Evolutionary conservation across 352 stramenopile genomes (phyloP), one percentile per base, ranked within the genome.

Genomic region (Phytophthora vignae): DNA sequence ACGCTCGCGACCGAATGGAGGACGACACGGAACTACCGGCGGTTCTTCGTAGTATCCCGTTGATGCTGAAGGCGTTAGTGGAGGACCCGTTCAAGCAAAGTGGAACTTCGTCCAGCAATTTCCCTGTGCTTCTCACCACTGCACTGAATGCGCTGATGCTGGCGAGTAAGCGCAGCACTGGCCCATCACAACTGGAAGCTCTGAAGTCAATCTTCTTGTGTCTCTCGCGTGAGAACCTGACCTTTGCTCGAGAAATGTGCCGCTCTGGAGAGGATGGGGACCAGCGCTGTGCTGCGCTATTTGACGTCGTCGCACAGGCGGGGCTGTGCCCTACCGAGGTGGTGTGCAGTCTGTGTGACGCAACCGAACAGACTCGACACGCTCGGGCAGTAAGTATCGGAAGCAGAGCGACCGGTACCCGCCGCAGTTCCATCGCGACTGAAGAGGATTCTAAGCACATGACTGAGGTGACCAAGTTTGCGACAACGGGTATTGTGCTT

Each of bases 401-500:
- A 21, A 74, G 55, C 52, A 77, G 52, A 62, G 60, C 52, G 10
- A 44, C 54, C 14, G 54, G 25, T 7, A 33, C 44, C 27, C 65
- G 67, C 50, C 49, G 49, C 17, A 67, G n/a, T 29, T 78, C 66
- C 9, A 53, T 71, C 60, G 52, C 62, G 52, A 71, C 46, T 33
- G 53, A 73, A 15, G 55, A 77, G 27, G 66, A 71, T 50, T 62
- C 73, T 11, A 74, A 73, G 9, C 65, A 82, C 17, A 63, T 89
- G 57, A 48, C 68, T 31, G 76, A 86, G 57, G 69, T 88, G 11
- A 42, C 86, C 19, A 62, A 78, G 22, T 74, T 81, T 27, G 79
- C 83, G 68, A 91, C 79, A 5, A 66, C 38, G 29, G 79, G 79
- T 19, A 83, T 90, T 55, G 77, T 89, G 40, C 64, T 89, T 60